A percentile compares a stretch with the other conserved stretches of the same genome.
These are phyloP conservation scores for Suillus lakei DNA, from an alignment of 768 basidiomycete genomes.

Conservation along the genomic window DNA sequence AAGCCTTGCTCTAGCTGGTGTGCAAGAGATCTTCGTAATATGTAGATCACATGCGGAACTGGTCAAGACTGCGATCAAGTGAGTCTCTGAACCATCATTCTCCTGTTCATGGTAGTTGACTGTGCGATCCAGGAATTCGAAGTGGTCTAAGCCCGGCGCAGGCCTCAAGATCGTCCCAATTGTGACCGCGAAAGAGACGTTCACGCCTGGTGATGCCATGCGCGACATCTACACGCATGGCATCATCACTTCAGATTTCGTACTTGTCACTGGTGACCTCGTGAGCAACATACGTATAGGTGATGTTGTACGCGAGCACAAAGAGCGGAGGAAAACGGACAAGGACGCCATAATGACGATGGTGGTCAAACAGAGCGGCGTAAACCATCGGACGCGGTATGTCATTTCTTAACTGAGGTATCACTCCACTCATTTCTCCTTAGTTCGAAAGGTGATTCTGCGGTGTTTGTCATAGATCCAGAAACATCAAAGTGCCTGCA, in stretches of 20 bases:
- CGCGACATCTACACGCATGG: slow-evolving; percentile 93
- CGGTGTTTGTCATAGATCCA: slow-evolving; percentile 79
- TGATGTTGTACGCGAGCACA: slow-evolving; percentile 87
- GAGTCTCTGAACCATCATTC: slow-evolving; percentile 20
- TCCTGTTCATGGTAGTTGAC: slow-evolving; percentile 6
- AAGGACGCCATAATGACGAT: slow-evolving; percentile 98
- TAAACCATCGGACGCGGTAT: slow-evolving; percentile 74
- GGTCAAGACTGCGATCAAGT: slow-evolving; percentile 87
- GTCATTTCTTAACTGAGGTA: slow-evolving; percentile 21
- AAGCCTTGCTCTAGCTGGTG: slow-evolving; percentile 90
- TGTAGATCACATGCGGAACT: slow-evolving; percentile 90
- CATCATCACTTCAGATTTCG: slow-evolving; percentile 88
- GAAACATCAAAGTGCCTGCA: slow-evolving; percentile 82
- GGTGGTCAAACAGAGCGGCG: slow-evolving; percentile 83
- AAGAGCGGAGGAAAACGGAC: slow-evolving; percentile 82
- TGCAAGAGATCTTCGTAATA: slow-evolving; percentile 95
- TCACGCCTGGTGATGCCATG: slow-evolving; percentile 90
- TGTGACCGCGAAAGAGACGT: slow-evolving; percentile 83
- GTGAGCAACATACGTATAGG: slow-evolving; percentile 93
- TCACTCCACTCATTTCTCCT: neutral
- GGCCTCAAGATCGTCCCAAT: slow-evolving; percentile 86
- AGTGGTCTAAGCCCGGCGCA: slow-evolving; percentile 81
- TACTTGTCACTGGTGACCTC: slow-evolving; percentile 89
- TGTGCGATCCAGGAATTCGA: slow-evolving; percentile 61
- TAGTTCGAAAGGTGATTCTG: slow-evolving; percentile 74